Percentiles rank a stretch among this genome's conserved stretches.
These are phyloP conservation scores for Aeminium ludgeri DNA, from an alignment of 495 filamentous ascomycete genomes.

Conservation along the genomic window DNA sequence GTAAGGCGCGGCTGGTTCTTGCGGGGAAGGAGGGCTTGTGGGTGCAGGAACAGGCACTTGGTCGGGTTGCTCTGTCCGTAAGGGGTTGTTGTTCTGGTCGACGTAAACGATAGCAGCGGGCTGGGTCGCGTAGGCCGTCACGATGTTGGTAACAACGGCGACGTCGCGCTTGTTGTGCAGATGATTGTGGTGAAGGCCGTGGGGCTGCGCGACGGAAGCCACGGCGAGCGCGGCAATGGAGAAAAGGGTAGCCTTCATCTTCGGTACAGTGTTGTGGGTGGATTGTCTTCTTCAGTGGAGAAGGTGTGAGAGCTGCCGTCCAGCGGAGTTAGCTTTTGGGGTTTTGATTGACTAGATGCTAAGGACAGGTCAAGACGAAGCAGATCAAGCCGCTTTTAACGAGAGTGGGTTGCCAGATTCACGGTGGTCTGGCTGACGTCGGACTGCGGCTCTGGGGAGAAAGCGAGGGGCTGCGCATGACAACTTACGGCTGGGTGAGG, in stretches of 20 bases:
- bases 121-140: slow-evolving; percentile 15
- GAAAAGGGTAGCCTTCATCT: slow-evolving; percentile 12
- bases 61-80: slow-evolving; percentile 14
- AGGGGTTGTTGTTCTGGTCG: slow-evolving; percentile 40
- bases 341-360: too few species aligned
- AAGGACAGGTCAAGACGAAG: too few species aligned
- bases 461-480: too few species aligned
- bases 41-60: not conserved
- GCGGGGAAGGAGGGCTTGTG: too few species aligned
- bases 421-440: too few species aligned
- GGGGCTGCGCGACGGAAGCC: slow-evolving; percentile 4
- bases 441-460: too few species aligned
- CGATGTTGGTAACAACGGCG: slow-evolving; percentile 21
- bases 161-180: slow-evolving; percentile 2
- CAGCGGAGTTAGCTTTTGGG: slow-evolving; percentile 7
- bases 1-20: too few species aligned
- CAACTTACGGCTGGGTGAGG: too few species aligned
- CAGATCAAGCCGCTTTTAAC: too few species aligned
- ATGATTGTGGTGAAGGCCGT: not conserved
- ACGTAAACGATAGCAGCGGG: slow-evolving; percentile 45
- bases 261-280: not conserved
- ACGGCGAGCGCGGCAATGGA: slow-evolving; percentile 1
- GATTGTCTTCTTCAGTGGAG: not conserved
- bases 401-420: too few species aligned
- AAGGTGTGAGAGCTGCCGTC: slow-evolving; percentile 2